Evolutionary conservation across 129 eudicot species (phyloP).

Genomic region (Flaveria linearis): DNA sequence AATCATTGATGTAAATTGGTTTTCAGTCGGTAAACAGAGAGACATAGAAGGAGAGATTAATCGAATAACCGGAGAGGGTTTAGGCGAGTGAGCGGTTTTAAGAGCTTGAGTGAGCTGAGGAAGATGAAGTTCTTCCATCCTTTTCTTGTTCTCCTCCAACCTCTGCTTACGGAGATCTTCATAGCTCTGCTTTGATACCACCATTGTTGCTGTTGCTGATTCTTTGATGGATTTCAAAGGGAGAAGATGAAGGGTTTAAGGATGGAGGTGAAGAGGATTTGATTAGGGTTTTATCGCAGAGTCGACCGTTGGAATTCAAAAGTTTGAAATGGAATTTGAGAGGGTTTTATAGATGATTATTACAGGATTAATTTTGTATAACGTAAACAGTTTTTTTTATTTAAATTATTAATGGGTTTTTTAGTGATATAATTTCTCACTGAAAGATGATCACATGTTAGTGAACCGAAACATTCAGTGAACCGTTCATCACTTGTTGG

Average conservation of each 20-base stretch:
- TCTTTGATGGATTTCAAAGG: neutral
- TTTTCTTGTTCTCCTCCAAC: slow-evolving; percentile 76
- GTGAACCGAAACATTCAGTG: too few species aligned
- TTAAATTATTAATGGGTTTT: too few species aligned
- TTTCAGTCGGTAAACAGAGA: neutral
- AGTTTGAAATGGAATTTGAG: slow-evolving; percentile 12
- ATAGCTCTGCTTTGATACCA: slow-evolving; percentile 47
- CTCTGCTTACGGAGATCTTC: slow-evolving; percentile 66
- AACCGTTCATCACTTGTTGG: too few species aligned
- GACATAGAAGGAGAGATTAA: neutral
- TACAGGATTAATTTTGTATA: neutral
- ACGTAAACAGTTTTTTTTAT: too few species aligned
- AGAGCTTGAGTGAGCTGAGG: slow-evolving; percentile 73
- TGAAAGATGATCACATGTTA: too few species aligned
- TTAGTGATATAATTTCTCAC: too few species aligned
- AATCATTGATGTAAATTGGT: neutral
- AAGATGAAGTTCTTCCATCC: slow-evolving; percentile 79
- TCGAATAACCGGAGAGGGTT: slow-evolving; percentile 62
- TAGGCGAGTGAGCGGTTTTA: slow-evolving; percentile 60
- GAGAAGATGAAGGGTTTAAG: neutral
- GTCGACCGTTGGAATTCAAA: slow-evolving; percentile 71
- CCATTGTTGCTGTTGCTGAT: slow-evolving; percentile 35
- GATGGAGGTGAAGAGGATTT: neutral
- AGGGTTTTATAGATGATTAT: slow-evolving; percentile 18
- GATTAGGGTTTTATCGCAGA: slow-evolving; percentile 21